Evolutionary conservation across 2,329 filamentous ascomycete genomes (phyloP).

Genomic region (Setomelanomma holmii): DNA sequence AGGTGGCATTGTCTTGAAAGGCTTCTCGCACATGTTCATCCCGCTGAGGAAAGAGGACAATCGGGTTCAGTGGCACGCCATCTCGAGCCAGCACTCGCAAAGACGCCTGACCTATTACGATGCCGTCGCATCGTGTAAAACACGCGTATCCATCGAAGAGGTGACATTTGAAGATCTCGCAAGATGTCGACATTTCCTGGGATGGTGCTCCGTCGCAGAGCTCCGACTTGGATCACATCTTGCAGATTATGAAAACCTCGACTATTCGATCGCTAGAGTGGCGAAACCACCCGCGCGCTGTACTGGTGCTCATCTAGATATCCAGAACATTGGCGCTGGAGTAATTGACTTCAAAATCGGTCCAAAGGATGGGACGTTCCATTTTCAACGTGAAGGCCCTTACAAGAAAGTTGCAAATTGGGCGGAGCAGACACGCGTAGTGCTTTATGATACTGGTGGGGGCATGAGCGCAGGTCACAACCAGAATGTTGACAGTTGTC

Average conservation of each 20-base stretch:
- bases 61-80: constrained; percentile 23
- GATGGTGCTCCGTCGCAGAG: constrained; percentile 17
- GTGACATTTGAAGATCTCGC: constrained; percentile 14
- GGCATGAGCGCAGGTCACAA: too few relatives aligned
- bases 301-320: constrained; percentile 16
- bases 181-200: constrained; percentile 16
- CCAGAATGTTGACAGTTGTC: too few relatives aligned
- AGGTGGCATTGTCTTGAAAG: constrained; percentile 23
- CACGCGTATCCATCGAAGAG: constrained; percentile 9
- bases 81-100: constrained; percentile 12
- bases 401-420: constrained; percentile 15
- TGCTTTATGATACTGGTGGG: constrained; percentile 20
- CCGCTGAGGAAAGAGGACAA: constrained; percentile 11
- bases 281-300: constrained; percentile 1
- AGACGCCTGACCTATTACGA: constrained; percentile 18
- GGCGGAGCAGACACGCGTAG: constrained; percentile 16
- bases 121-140: constrained; percentile 7
- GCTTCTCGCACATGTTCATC: constrained; percentile 21
- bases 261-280: constrained; percentile 19
- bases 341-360: constrained; percentile 19
- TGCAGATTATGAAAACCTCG: constrained; percentile 21
- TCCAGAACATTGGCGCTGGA: constrained; percentile 22
- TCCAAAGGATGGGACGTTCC: constrained; percentile 18
- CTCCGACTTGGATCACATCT: constrained; percentile 10
- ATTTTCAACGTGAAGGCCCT: constrained; percentile 19